These are phyloP conservation scores for Nicotiana obtusifolia DNA, from an alignment of 257 asterid genomes.

Conservation along the genomic window DNA sequence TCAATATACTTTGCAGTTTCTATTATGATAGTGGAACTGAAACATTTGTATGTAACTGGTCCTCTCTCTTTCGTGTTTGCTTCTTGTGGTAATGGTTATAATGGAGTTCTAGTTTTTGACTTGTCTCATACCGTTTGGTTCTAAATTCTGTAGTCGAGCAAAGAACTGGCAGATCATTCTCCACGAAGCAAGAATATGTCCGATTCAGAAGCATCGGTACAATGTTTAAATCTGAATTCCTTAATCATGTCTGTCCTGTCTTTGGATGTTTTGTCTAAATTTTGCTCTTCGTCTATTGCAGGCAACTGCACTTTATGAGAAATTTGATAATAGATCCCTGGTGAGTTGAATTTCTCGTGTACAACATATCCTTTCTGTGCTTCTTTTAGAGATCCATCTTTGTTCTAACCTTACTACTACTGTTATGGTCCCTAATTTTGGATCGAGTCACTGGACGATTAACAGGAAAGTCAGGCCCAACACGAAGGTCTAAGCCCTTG, in stretches of 20 bases:
- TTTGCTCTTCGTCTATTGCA: constrained; percentile 8
- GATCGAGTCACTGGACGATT: too few species aligned
- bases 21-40: constrained; percentile 57
- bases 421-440: too few species aligned
- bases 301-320: constrained; percentile 25
- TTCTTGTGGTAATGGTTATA: constrained; percentile 12
- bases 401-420: too few species aligned
- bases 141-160: constrained; percentile 25
- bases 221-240: background rate
- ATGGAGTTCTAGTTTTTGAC: constrained; percentile 14
- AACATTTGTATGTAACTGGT: constrained; percentile 33
- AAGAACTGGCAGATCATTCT: constrained; percentile 19
- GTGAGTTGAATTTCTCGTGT: constrained; percentile 32
- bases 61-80: background rate
- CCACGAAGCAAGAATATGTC: constrained; percentile 17
- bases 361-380: too few species aligned
- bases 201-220: constrained; percentile 36
- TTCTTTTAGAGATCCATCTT: too few species aligned
- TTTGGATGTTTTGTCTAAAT: background rate
- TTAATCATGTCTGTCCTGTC: background rate
- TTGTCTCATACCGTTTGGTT: background rate
- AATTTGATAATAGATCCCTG: constrained; percentile 41
- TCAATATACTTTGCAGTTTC: background rate
- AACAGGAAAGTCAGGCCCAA: too few species aligned
- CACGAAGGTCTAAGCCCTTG: too few species aligned